phyloP scores from a whole-genome alignment of 2,329 filamentous ascomycete species.

The Fusarium secorum region DNA sequence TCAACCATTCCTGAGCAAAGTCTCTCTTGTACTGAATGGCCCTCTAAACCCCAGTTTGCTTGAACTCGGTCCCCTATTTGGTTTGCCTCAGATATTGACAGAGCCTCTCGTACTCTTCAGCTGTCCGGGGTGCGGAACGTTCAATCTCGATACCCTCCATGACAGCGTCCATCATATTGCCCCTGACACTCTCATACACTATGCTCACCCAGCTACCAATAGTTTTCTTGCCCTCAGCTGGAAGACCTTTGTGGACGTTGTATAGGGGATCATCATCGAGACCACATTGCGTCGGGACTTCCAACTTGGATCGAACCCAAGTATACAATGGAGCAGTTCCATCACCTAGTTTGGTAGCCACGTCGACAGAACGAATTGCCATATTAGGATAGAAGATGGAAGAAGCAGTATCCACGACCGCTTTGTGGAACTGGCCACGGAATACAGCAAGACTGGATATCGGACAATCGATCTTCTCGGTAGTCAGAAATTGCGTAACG shows the following conservation, averaged over 20 bases:
- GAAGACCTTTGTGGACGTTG: constrained; percentile 29
- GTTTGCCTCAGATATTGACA: constrained; percentile 16
- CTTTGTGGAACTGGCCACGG: constrained; percentile 28
- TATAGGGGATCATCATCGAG: constrained; percentile 45
- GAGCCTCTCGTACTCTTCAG: constrained; percentile 36
- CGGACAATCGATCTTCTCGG: constrained; percentile 32
- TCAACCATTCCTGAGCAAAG: neutral
- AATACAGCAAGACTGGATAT: constrained; percentile 39
- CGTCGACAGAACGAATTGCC: constrained; percentile 30
- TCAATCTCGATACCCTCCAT: constrained; percentile 38
- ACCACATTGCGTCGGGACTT: constrained; percentile 44
- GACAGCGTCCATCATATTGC: constrained; percentile 41
- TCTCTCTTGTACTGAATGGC: no score
- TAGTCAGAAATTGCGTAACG: constrained; percentile 38
- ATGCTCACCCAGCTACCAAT: constrained; percentile 45
- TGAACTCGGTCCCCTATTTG: neutral
- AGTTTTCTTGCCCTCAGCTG: constrained; percentile 43
- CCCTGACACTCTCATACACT: constrained; percentile 45
- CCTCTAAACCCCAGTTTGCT: neutral
- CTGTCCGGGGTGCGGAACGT: constrained; percentile 27
- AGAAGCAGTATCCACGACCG: constrained; percentile 27
- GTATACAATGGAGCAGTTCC: constrained; percentile 44
- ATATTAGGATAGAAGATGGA: constrained; percentile 42
- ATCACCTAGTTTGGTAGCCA: constrained; percentile 43
- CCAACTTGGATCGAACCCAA: constrained; percentile 42